Evolutionary conservation across 2,329 filamentous ascomycete genomes (phyloP).

Genomic region (Botrytis tulipae): DNA sequence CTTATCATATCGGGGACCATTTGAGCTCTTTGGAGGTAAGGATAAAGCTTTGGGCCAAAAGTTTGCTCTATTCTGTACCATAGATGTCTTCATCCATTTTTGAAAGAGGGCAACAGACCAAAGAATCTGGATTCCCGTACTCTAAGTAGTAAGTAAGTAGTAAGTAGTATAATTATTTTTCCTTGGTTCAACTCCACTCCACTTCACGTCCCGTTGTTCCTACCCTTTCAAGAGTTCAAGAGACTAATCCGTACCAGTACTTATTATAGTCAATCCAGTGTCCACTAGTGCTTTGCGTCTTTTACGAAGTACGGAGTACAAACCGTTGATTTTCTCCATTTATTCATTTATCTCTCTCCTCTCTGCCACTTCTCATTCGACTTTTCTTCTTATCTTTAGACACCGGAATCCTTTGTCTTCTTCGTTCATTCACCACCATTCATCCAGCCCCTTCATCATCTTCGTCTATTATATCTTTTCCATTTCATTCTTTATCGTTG

Average conservation of each 20-base stretch:
- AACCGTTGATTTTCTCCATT: background rate
- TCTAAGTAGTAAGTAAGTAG: background rate
- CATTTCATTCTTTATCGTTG: slow-evolving; percentile 6
- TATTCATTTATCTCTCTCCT: slow-evolving; percentile 7
- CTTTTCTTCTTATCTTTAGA: background rate
- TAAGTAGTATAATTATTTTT: background rate
- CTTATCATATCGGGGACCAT: background rate
- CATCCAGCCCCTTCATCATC: background rate
- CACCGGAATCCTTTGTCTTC: background rate
- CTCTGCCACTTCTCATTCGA: background rate
- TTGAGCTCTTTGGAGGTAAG: background rate
- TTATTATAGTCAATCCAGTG: background rate
- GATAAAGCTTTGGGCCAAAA: slow-evolving; percentile 7
- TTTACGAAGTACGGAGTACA: slow-evolving; percentile 2
- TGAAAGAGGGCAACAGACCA: background rate
- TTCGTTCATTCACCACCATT: background rate
- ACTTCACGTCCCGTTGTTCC: slow-evolving; percentile 4
- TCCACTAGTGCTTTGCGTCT: background rate
- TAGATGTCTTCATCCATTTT: background rate
- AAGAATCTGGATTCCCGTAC: background rate
- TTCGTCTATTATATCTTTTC: slow-evolving; percentile 8
- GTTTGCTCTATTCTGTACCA: background rate
- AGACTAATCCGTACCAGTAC: slow-evolving; percentile 1
- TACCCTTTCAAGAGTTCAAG: slow-evolving; percentile 4
- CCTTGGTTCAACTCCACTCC: slow-evolving; percentile 1